Conservation (phyloP, 805 yeast species). For the Starmerella riodocensis region DNA sequence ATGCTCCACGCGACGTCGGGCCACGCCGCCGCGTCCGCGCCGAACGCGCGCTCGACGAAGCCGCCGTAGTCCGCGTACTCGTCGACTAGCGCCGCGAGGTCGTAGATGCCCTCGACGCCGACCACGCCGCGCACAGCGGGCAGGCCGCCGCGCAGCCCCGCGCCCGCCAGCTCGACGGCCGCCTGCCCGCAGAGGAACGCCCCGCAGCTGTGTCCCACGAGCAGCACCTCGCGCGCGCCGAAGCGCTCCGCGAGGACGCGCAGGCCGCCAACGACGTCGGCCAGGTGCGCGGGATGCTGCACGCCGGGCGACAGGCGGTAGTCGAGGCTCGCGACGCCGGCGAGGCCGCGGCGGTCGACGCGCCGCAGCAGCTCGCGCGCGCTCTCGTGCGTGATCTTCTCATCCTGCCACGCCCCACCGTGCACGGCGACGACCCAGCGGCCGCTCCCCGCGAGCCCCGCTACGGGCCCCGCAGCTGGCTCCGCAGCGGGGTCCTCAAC, state of each 20-base stretch:
- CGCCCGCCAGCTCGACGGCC: conserved; percentile 1
- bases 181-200: conserved; percentile 49
- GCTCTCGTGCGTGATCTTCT: conserved; percentile 45
- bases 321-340: conserved; percentile 35
- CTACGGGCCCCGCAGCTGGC: not conserved
- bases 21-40: conserved; percentile 27
- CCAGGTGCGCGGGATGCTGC: conserved; percentile 47
- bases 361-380: conserved; percentile 28
- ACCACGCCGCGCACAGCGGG: conserved; percentile 10
- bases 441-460: not conserved
- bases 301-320: conserved; percentile 55
- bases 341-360: conserved; percentile 9
- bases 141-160: no score
- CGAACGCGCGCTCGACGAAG: conserved; percentile 51
- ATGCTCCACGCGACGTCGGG: conserved; percentile 20
- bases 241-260: conserved; percentile 18
- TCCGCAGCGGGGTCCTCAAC: not conserved
- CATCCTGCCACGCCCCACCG: conserved; percentile 86
- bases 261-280: conserved; percentile 42
- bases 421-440: conserved; percentile 47
- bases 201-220: conserved; percentile 74
- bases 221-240: conserved; percentile 24
- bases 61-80: conserved; percentile 50
- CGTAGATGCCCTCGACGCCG: conserved; percentile 57
- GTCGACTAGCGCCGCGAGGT: conserved; percentile 35